Conservation (phyloP, 768 basidiomycete species). For the Sporobolomyces phaffii region DNA sequence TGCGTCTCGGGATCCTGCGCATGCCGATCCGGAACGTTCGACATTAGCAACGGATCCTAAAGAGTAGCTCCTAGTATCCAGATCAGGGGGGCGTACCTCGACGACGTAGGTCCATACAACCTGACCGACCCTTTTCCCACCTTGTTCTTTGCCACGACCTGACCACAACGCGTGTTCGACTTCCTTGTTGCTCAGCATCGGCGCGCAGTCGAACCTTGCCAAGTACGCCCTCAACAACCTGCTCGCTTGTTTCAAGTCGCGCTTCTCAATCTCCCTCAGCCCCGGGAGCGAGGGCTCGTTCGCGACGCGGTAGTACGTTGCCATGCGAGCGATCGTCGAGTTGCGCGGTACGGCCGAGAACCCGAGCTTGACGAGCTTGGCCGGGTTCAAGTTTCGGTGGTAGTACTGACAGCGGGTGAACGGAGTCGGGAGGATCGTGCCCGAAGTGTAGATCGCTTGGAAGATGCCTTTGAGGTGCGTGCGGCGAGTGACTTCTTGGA, state of each 20-base stretch:
- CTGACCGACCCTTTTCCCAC: conserved; percentile 62
- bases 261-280: conserved; percentile 79
- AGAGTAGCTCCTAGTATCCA: too few relatives aligned
- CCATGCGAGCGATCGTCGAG: conserved; percentile 87
- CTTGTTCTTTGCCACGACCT: conserved; percentile 61
- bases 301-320: conserved; percentile 65
- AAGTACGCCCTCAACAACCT: conserved; percentile 71
- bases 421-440: conserved; percentile 87
- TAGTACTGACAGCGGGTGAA: conserved; percentile 75
- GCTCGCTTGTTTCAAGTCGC: conserved; percentile 65
- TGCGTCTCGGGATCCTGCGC: conserved; percentile 72
- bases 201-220: conserved; percentile 75
- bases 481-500: conserved; percentile 93
- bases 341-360: conserved; percentile 82
- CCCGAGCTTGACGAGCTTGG: conserved; percentile 81
- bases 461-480: conserved; percentile 83
- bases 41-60: too few relatives aligned
- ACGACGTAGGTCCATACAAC: conserved; percentile 96
- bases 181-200: conserved; percentile 69
- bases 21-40: not conserved
- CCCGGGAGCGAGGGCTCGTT: conserved; percentile 52
- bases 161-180: conserved; percentile 79
- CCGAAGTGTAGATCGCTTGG: conserved; percentile 96
- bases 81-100: conserved; percentile 61
- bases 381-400: conserved; percentile 84